Evolutionary conservation across 345 rosid genomes (phyloP), one percentile per base, ranked within the genome.

Genomic region (Linum usitatissimum): DNA sequence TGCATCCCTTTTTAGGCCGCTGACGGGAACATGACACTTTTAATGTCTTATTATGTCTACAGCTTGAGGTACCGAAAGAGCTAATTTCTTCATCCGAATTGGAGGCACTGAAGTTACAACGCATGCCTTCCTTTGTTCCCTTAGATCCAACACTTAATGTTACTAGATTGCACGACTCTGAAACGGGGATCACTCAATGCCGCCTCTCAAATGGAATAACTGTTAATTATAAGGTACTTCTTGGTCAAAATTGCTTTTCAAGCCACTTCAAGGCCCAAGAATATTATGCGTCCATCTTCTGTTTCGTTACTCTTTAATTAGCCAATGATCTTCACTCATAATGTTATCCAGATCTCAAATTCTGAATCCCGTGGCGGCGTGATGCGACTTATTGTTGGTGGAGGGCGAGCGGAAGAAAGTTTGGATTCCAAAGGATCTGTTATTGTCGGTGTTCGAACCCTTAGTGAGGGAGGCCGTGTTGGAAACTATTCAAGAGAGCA

Each of bases 371-470:
- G 85, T 56, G 90, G 86, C 53, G 99, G 99, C 67, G 95, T 94
- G 57, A 94, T 94, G 99, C 91, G 96, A 62, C 96, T 94, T 55
- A 82, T 94, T 74, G 99, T 90, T 80, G 97, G 99, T 55, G 99
- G 99, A 18, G 99, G 99, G 21, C 84, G 96, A 73, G 97, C 97
- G 31, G 89, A 82, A 73, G 99, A 94, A 79, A 78, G 73, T 72
- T 75, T 80, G n/a, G 86, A 88, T 54, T 76, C 91, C 55, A 86
- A 85, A 78, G 99, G 97, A 74, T 91, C 97, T 61, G 97, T 90
- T 68, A 82, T 88, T 66, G 96, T 88, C 42, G 99, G 97, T 74
- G 99, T 94, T 69, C 82, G 97, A 71, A 94, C 99, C 70, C 90
- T 94, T 64, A 90, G 97, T 14, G 99, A 94, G 81, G 95, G 99